Percentiles rank a stretch among this genome's conserved stretches.
Conservation (phyloP, 371 early-diverging fungal genomes). For the Mucor saturninus region DNA sequence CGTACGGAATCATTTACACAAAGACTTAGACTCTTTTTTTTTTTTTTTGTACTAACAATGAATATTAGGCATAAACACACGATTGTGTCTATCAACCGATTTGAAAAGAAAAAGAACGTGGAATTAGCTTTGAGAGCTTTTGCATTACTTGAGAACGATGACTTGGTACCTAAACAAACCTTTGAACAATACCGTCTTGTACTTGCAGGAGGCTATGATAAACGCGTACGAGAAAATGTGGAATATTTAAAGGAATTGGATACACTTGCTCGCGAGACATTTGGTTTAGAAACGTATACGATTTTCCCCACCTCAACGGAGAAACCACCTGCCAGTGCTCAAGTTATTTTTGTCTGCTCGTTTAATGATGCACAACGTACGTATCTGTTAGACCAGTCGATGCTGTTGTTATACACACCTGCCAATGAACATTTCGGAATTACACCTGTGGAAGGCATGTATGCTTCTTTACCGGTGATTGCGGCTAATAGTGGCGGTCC, state of each 20-base stretch:
- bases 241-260: conserved; percentile 79
- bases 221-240: conserved; percentile 83
- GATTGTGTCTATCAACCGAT: conserved; percentile 87
- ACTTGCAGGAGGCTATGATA: conserved; percentile 86
- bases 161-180: conserved; percentile 24
- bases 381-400: conserved; percentile 68
- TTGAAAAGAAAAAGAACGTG: conserved; percentile 95
- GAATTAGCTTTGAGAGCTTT: conserved; percentile 82
- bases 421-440: conserved; percentile 95
- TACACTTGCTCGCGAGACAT: conserved; percentile 50
- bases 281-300: conserved; percentile 51
- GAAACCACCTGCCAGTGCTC: conserved; percentile 48
- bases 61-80: conserved; percentile 42
- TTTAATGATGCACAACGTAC: conserved; percentile 84
- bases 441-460: conserved; percentile 97
- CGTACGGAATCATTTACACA: conserved; percentile 34
- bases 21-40: background rate
- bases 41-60: background rate
- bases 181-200: conserved; percentile 64
- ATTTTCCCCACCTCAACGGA: conserved; percentile 37
- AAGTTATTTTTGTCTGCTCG: conserved; percentile 88
- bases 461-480: conserved; percentile 82
- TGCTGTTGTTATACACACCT: conserved; percentile 89
- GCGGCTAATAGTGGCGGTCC: conserved; percentile 91
- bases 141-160: conserved; percentile 49